These are phyloP conservation scores for Protomyces arabidopsidicola DNA, from an alignment of 1,139 yeast species.

Conservation along the genomic window DNA sequence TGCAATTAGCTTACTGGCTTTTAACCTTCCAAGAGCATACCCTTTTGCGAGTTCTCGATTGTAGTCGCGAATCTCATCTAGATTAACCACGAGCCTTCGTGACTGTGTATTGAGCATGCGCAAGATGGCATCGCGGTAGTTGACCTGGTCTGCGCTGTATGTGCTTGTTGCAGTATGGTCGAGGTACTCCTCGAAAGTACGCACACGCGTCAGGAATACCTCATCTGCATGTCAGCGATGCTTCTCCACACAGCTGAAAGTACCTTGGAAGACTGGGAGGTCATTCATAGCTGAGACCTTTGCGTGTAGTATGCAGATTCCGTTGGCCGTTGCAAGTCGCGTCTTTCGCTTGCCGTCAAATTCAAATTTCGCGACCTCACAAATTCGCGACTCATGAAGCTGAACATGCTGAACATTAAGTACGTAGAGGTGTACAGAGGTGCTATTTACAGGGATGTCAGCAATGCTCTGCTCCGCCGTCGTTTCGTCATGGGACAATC, in stretches of 20 bases:
- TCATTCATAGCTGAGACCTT: slow-evolving; percentile 8
- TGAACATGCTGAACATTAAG: not conserved
- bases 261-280: slow-evolving; percentile 26
- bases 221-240: slow-evolving; percentile 36
- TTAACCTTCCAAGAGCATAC: slow-evolving; percentile 27
- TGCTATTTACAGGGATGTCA: not conserved
- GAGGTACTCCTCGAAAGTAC: slow-evolving; percentile 83
- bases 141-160: slow-evolving; percentile 48
- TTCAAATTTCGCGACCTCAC: not conserved
- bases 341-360: not conserved
- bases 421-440: not conserved
- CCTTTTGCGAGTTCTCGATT: slow-evolving; percentile 79
- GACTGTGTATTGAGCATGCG: slow-evolving; percentile 64
- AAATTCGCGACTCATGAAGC: not conserved
- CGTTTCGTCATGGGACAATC: not conserved
- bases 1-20: not conserved
- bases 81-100: slow-evolving; percentile 65
- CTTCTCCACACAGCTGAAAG: not conserved
- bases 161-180: slow-evolving; percentile 41
- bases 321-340: not conserved
- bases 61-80: slow-evolving; percentile 84
- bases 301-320: not conserved
- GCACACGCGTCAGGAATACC: slow-evolving; percentile 63
- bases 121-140: slow-evolving; percentile 65
- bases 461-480: too few relatives aligned